Evolutionary conservation across 768 basidiomycete genomes (phyloP).

Genomic region (Hydnomerulius pinastri): DNA sequence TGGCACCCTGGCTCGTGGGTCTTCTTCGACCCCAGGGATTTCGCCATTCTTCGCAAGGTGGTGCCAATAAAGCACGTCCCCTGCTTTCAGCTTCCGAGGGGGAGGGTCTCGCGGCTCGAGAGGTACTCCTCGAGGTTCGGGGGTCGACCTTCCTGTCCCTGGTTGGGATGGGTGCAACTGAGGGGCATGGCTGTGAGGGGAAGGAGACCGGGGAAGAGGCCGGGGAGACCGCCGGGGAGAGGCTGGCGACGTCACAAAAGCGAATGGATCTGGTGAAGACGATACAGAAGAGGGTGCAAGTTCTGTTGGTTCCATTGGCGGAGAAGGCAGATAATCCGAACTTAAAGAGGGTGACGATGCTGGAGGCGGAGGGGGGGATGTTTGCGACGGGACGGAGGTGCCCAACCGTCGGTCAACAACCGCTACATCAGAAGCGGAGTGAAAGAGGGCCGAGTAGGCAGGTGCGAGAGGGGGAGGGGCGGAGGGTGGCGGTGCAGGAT

Average conservation of each 20-base stretch:
- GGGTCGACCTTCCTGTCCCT: slow-evolving; percentile 11
- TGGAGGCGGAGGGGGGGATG: slow-evolving; percentile 23
- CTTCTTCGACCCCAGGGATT: slow-evolving; percentile 67
- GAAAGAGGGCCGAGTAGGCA: slow-evolving; percentile 30
- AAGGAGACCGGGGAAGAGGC: slow-evolving; percentile 13
- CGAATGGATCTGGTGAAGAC: slow-evolving; percentile 27
- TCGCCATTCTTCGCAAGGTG: slow-evolving; percentile 71
- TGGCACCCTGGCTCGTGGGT: slow-evolving; percentile 49
- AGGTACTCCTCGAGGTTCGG: slow-evolving; percentile 27
- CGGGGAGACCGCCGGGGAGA: slow-evolving; percentile 27
- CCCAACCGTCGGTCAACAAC: slow-evolving; percentile 25
- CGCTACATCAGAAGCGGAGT: slow-evolving; percentile 26
- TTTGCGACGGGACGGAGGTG: slow-evolving; percentile 15
- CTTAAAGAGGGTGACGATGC: slow-evolving; percentile 13
- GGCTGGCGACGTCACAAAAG: slow-evolving; percentile 16
- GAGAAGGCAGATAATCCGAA: slow-evolving; percentile 24
- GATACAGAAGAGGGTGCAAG: slow-evolving; percentile 19
- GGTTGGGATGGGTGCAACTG: slow-evolving; percentile 11
- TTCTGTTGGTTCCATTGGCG: slow-evolving; percentile 25
- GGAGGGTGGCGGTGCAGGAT: slow-evolving; percentile 31
- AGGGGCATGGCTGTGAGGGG: slow-evolving; percentile 9
- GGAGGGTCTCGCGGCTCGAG: slow-evolving; percentile 42
- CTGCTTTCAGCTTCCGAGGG: slow-evolving; percentile 48
- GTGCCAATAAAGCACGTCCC: slow-evolving; percentile 76
- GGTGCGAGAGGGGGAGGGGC: slow-evolving; percentile 33